A percentile compares a stretch with the other conserved stretches of the same genome.
These are phyloP conservation scores for Brasenia schreberi DNA, from an alignment of 164 flowering plant species.

Conservation along the genomic window DNA sequence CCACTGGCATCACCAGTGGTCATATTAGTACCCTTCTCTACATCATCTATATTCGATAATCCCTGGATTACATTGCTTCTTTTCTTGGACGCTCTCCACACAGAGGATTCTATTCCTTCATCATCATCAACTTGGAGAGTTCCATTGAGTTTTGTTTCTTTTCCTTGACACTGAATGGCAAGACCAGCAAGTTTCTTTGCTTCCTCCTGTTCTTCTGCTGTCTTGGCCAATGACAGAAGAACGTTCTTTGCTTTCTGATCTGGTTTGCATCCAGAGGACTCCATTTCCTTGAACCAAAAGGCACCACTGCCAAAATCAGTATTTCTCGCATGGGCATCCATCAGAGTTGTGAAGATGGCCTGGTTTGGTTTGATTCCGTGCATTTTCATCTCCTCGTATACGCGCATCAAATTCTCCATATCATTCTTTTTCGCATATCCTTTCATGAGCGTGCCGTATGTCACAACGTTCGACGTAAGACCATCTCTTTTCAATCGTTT, in stretches of 20 bases:
- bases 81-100: background rate
- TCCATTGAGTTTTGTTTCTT: conserved; percentile 1
- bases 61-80: background rate
- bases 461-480: conserved; percentile 55
- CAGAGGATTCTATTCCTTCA: conserved; percentile 2
- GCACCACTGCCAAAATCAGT: conserved; percentile 67
- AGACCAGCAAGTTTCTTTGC: conserved; percentile 48
- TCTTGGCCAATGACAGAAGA: conserved; percentile 66
- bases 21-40: background rate
- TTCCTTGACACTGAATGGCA: conserved; percentile 2
- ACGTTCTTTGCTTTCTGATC: conserved; percentile 89
- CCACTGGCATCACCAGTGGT: background rate
- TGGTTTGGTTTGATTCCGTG: conserved; percentile 52
- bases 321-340: conserved; percentile 91
- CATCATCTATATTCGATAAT: conserved; percentile 3
- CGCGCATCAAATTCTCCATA: conserved; percentile 78
- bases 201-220: conserved; percentile 52
- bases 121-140: conserved; percentile 15
- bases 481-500: conserved; percentile 57
- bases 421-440: conserved; percentile 68
- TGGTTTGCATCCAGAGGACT: conserved; percentile 41
- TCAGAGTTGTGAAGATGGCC: conserved; percentile 69
- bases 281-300: conserved; percentile 85
- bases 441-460: conserved; percentile 78
- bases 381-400: conserved; percentile 57